phyloP scores from a whole-genome alignment of 441 rosid genomes.

The Corymbia calophylla region DNA sequence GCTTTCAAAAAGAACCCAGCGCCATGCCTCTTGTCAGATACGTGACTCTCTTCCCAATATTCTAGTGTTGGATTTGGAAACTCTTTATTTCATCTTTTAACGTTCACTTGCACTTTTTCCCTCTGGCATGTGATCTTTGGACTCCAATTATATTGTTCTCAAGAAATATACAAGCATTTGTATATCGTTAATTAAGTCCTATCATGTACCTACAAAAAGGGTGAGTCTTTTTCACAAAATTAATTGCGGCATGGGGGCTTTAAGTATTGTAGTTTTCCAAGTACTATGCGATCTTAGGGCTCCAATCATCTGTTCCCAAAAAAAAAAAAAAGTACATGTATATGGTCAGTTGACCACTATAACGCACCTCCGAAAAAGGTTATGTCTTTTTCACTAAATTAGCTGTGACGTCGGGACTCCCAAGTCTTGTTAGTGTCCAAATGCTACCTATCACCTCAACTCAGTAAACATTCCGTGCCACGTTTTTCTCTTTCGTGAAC shows the following conservation, averaged over 20 bases:
- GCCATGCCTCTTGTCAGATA: background rate
- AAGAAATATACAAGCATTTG: background rate
- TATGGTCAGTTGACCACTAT: background rate
- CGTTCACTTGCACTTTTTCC: background rate
- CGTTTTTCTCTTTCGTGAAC: background rate
- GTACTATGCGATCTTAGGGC: background rate
- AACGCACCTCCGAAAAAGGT: background rate
- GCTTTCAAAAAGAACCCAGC: background rate
- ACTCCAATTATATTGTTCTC: background rate
- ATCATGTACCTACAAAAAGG: background rate
- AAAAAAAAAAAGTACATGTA: background rate
- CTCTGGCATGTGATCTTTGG: background rate
- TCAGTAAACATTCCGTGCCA: background rate
- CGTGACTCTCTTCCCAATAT: background rate
- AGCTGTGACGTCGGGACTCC: background rate
- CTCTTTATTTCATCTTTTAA: background rate
- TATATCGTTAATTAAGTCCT: background rate
- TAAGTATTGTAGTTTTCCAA: background rate
- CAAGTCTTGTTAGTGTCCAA: background rate
- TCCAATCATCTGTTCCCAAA: background rate
- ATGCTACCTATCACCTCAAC: background rate
- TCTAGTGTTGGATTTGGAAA: background rate
- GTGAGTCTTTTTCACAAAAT: background rate
- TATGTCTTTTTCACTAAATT: background rate
- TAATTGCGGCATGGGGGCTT: background rate